Evolutionary conservation across 164 flowering plant genomes (phyloP), one percentile per base, ranked within the genome.

Genomic region (Magnolia changhungtana): DNA sequence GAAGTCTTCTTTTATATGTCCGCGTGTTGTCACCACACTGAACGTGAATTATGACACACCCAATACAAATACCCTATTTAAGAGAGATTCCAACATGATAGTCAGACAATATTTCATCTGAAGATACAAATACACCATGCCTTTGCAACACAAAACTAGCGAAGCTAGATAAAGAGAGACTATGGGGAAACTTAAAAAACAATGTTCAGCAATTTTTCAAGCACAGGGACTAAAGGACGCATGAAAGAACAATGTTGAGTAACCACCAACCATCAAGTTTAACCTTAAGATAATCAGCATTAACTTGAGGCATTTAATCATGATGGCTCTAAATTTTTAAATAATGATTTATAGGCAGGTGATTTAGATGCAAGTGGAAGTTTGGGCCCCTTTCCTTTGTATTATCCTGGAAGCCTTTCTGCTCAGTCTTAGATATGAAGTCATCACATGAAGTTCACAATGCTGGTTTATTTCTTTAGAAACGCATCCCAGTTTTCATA

Each of bases 41-140:
- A 85, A 83, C 37, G 83, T 82, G 86, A 83, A 83, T 79, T 77
- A 87, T 70, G 85, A 85, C 70, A 86, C 67, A 84, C 82, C 85
- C 87, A 82, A 87, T 70, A 86, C 72, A 83, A 75, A 83, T 79
- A 82, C 82, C 89, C 87, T 85, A 87, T 82, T 85, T 83, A 83
- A 87, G 82, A 86, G 70, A 84, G 79, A 78, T 85, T 80, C 82
- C 85, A 86, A 82, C 79, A 82, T 75, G 81, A 75, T 76, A 72
- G 85, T 86, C 85, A 86, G 87, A 79, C 81, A 74, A 74, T 7
- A 78, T 78, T 78, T 76, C 78, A 75, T 71, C 74, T 72, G 75
- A 74, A 52, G 67, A 69, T 68, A 59, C 68, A 80, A 78, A 81
- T 16, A 80, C 45, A 77, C 52, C 74, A 80, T 75, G 77, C 76